phyloP scores from a whole-genome alignment of 108 stramenopile genomes.

The Nannochloropsis gaditana region DNA sequence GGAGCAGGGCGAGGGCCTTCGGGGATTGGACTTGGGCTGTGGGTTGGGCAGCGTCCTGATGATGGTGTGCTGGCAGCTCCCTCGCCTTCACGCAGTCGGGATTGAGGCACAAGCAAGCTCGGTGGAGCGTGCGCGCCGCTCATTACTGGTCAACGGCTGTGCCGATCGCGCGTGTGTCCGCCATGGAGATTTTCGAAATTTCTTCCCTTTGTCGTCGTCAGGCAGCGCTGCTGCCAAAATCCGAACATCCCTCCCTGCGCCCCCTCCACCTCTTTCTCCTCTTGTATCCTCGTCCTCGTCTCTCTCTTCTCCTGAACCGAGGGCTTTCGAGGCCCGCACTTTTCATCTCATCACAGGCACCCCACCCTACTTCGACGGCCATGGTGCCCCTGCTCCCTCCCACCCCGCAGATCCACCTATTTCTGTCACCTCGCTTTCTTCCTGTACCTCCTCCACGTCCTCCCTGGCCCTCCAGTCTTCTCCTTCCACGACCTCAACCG shows the following conservation, averaged over 20 bases:
- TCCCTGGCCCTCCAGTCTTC: background rate
- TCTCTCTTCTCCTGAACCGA: background rate
- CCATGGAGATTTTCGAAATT: background rate
- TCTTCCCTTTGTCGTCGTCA: background rate
- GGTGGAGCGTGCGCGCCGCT: constrained; percentile 57
- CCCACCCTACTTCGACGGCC: constrained; percentile 59
- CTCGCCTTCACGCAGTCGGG: constrained; percentile 34
- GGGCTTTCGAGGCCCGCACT: background rate
- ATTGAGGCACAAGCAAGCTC: constrained; percentile 62
- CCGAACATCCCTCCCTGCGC: background rate
- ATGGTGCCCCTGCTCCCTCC: background rate
- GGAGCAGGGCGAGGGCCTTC: background rate
- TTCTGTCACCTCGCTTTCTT: background rate
- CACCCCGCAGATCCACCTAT: background rate
- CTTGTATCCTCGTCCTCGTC: background rate
- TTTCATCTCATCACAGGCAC: constrained; percentile 57
- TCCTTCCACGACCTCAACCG: background rate
- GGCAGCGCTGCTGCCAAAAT: too few species aligned
- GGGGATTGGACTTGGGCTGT: constrained; percentile 24
- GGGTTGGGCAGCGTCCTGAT: constrained; percentile 28
- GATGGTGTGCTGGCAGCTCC: constrained; percentile 16
- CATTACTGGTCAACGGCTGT: constrained; percentile 54
- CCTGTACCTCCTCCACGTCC: background rate
- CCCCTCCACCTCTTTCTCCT: background rate
- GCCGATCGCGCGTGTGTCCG: constrained; percentile 39